Conservation (phyloP, 2,329 filamentous ascomycete genomes). For the Fusarium praegraminearum region DNA sequence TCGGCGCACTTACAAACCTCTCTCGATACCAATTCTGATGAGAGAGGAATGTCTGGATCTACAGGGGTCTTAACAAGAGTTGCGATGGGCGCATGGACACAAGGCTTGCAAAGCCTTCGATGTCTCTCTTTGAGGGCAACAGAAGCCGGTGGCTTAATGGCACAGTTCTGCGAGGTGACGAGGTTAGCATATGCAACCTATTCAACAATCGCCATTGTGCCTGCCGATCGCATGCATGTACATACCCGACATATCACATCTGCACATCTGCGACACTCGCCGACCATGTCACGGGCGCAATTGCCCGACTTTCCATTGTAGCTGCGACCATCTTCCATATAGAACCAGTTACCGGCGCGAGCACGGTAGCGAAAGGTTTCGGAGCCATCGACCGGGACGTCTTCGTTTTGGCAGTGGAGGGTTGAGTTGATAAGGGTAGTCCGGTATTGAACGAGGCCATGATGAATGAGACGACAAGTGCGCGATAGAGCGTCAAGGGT, state of each 20-base stretch:
- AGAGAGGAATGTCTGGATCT: constrained; percentile 60
- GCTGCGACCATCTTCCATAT: constrained; percentile 67
- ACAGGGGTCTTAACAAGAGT: constrained; percentile 61
- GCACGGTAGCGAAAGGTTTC: constrained; percentile 69
- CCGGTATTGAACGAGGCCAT: constrained; percentile 82
- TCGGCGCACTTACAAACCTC: constrained; percentile 65
- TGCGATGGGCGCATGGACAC: constrained; percentile 77
- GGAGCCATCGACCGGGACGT: constrained; percentile 64
- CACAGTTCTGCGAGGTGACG: constrained; percentile 78
- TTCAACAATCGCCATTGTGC: constrained; percentile 3
- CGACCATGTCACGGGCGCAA: constrained; percentile 90
- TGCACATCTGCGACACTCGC: constrained; percentile 81
- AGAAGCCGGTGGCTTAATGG: constrained; percentile 81
- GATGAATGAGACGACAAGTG: constrained; percentile 83
- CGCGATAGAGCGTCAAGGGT: constrained; percentile 85
- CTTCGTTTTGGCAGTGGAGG: constrained; percentile 83
- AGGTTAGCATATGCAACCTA: constrained; percentile 21
- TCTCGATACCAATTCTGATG: constrained; percentile 67
- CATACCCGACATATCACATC: constrained; percentile 84
- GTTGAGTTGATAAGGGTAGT: constrained; percentile 78
- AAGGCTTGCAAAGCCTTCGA: constrained; percentile 82
- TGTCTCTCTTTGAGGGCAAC: constrained; percentile 78
- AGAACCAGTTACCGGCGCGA: constrained; percentile 69
- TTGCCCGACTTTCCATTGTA: constrained; percentile 76
- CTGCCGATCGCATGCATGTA: constrained; percentile 26